These are phyloP conservation scores for Phytophthora pseudosyringae DNA, from an alignment of 352 stramenopile species.

Conservation along the genomic window DNA sequence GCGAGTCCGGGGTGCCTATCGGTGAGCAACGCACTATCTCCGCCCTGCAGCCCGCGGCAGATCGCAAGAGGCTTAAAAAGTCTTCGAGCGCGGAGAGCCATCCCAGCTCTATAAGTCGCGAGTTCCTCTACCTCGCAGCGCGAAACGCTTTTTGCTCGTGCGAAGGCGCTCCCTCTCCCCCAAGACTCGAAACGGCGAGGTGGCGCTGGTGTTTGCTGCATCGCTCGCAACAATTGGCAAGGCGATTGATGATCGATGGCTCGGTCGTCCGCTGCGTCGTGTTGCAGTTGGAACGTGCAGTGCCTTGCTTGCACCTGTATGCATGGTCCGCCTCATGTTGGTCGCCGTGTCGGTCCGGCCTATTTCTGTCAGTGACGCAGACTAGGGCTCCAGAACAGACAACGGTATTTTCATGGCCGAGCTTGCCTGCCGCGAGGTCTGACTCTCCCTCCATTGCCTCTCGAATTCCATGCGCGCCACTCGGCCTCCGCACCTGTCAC, in stretches of 20 bases:
- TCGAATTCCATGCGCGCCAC: background rate
- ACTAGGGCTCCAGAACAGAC: constrained; percentile 17
- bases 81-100: background rate
- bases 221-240: constrained; percentile 16
- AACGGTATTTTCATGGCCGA: constrained; percentile 10
- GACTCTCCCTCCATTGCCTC: constrained; percentile 10
- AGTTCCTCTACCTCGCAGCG: background rate
- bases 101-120: background rate
- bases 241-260: background rate
- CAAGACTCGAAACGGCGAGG: constrained; percentile 12
- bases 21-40: constrained; percentile 21
- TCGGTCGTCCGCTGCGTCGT: constrained; percentile 1
- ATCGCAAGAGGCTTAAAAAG: constrained; percentile 16
- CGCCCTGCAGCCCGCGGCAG: constrained; percentile 1
- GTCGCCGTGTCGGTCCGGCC: constrained; percentile 7
- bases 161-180: background rate
- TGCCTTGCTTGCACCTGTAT: too few relatives aligned
- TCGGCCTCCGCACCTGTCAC: background rate
- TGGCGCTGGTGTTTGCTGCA: constrained; percentile 4
- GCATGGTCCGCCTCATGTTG: background rate
- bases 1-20: constrained; percentile 19
- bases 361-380: constrained; percentile 23
- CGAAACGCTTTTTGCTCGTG: constrained; percentile 9
- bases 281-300: constrained; percentile 14
- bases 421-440: constrained; percentile 12